A percentile compares a stretch with the other conserved stretches of the same genome.
Conservation (phyloP, 139 green algal genomes). For the Tetradesmus lagerheimii region DNA sequence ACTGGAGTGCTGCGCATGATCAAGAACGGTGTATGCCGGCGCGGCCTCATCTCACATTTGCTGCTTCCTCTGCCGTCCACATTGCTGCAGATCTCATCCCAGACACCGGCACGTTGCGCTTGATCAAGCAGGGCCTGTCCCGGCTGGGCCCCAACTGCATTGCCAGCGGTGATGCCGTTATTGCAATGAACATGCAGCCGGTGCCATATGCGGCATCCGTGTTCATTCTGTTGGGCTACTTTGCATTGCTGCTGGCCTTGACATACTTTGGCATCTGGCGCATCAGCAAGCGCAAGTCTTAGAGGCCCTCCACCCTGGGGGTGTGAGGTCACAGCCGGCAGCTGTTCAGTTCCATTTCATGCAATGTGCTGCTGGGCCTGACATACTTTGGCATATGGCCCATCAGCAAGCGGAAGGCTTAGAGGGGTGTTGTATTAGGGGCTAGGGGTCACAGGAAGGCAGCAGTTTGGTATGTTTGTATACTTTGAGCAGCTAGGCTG, state of each 20-base stretch:
- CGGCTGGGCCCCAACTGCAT: not conserved
- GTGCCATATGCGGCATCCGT: not conserved
- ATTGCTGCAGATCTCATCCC: not conserved
- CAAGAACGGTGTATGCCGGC: not conserved
- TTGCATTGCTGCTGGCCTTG: not conserved
- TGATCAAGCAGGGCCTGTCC: not conserved
- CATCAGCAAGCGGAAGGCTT: not conserved
- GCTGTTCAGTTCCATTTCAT: too few species aligned
- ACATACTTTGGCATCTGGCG: not conserved
- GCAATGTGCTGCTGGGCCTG: not conserved
- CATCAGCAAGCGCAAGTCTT: not conserved
- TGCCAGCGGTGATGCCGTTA: not conserved
- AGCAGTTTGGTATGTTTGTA: too few species aligned
- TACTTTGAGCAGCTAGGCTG: too few species aligned
- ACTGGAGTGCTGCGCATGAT: not conserved
- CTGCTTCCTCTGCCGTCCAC: not conserved
- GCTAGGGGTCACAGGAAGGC: too few species aligned
- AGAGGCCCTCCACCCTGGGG: too few species aligned
- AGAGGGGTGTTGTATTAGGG: too few species aligned
- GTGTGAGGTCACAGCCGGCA: too few species aligned
- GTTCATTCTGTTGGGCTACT: not conserved
- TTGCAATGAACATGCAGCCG: not conserved
- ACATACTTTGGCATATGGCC: not conserved
- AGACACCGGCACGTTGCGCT: not conserved
- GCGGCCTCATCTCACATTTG: not conserved